Percentiles rank a stretch among this genome's conserved stretches.
Conservation (phyloP, 1,284 basidiomycete species). For the Ganoderma sinense region DNA sequence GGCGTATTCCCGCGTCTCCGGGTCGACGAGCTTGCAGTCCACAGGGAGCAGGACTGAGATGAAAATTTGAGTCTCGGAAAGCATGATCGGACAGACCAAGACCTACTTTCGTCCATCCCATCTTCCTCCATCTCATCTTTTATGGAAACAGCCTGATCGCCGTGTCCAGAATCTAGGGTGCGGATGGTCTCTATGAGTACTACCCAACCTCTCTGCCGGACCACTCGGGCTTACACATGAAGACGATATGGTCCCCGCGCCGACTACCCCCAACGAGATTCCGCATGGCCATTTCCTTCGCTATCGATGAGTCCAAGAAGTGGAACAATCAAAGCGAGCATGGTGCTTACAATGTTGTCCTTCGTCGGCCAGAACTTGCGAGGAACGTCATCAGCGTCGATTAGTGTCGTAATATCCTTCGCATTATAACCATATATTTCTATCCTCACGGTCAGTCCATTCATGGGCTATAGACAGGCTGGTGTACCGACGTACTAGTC, state of each 20-base stretch:
- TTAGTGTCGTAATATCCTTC: constrained; percentile 29
- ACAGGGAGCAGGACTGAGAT: not conserved
- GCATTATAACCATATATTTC: not conserved
- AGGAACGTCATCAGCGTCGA: constrained; percentile 19
- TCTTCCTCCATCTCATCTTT: constrained; percentile 28
- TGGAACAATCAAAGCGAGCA: not conserved
- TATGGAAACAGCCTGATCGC: constrained; percentile 24
- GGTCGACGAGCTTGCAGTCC: not conserved
- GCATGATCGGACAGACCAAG: not conserved
- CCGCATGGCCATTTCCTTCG: constrained; percentile 31
- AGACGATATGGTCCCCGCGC: constrained; percentile 32
- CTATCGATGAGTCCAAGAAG: not conserved
- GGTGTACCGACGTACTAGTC: not conserved
- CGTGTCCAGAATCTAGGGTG: constrained; percentile 35
- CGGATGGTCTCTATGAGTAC: not conserved
- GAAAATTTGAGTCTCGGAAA: not conserved
- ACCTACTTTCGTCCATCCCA: constrained; percentile 33
- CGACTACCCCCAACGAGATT: constrained; percentile 27
- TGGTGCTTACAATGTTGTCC: constrained; percentile 29
- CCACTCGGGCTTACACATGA: constrained; percentile 31
- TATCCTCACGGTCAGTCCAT: not conserved
- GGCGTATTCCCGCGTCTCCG: not conserved
- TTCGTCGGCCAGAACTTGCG: constrained; percentile 24
- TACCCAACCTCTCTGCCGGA: not conserved
- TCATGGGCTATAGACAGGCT: not conserved